Evolutionary conservation across 208 protist genomes (phyloP), one percentile per base, ranked within the genome.

Genomic region (Leishmania martiniquensis): DNA sequence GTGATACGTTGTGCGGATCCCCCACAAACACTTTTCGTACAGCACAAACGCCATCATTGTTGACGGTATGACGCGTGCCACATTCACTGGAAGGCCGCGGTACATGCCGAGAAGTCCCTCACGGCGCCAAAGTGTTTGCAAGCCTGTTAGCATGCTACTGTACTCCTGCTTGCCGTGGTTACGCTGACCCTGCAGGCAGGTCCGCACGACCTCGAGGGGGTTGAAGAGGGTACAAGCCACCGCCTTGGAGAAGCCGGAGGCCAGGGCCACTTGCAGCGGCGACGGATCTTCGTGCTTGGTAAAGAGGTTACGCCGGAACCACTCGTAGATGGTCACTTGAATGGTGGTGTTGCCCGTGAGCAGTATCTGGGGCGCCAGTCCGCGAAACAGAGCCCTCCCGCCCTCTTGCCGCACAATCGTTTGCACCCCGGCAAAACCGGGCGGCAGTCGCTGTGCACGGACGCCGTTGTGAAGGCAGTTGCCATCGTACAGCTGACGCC

Each of bases 261-360:
- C 91, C 51, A 93, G 0, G 10, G 88, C 89, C 20, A 97, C 89
- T 67, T 95, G 78, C 59, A 89, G 59, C 72, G 85, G 71, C 25
- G 89, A 87, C 6, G 93, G 90, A 75, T 95, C 75, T n/a, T 88
- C 82, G 69, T 81, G 72, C 67, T 93, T 82, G 17, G 78, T 85
- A 74, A 94, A 95, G 55, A 72, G 75, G 73, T 91, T 80, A 15
- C 91, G 89, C 45, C 87, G 85, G 32, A 97, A 87, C 76, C 81
- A 91, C 81, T 97, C 93, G 74, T 97, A 97, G 37, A 97, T 37
- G 32, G 91, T 93, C 42, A 97, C 89, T 76, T 97, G 93, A 52
- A 97, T 87, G 17, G 88, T 93, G 7, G 90, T 97, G 83, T 89
- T 93, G 66, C 89, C 82, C 15, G 85, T 93, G 17, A 97, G 80